Evolutionary conservation across 306 rosid genomes (phyloP), one percentile per base, ranked within the genome.

Genomic region (Lathyrus aphaca): DNA sequence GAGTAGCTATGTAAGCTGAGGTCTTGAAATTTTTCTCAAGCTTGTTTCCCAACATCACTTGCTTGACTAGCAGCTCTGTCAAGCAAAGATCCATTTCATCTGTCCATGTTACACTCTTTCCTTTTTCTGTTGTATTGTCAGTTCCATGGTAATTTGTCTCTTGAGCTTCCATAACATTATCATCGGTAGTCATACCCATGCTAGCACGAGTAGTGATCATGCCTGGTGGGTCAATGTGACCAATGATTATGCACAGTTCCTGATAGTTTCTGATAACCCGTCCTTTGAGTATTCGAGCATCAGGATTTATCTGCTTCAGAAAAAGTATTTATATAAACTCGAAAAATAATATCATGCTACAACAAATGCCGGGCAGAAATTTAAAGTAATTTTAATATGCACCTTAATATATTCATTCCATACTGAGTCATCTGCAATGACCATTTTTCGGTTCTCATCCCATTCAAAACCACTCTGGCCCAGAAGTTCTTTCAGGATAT

Each of bases 381-480:
- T 66, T 43, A 49, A 73, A 63, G 55, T 62, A 67, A 39, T 48
- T 19, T 32, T 25, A 48, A 32, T 27, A 49, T 37, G 71, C 77
- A 82, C 89, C 89, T 80, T 81, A 37, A 82, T 42, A 74, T 80
- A 79, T 50, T 71, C 86, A 79, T 74, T 83, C 86, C 86, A 85
- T 16, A 68, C 71, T 16, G 77, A 66, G 43, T 85, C 83, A 43
- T 75, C 51, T 49, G 86, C 89, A 71, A 71, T 66, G 64, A 85
- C 79, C 86, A 77, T 79, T 81, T 71, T 85, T 50, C 45, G 79
- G 23, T 72, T 73, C 21, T 71, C 83, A 25, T 85, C 89, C 89
- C 89, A 85, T 69, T 82, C 75, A 80, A 85, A 85, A 67, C 80
- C 73, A 1, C 70, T 66, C 59, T 82, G 77, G n/a, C 67, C 35